A percentile compares a stretch with the other conserved stretches of the same genome.
Evolutionary conservation across 306 rosid species (phyloP).

Genomic region (Arachis stenosperma): DNA sequence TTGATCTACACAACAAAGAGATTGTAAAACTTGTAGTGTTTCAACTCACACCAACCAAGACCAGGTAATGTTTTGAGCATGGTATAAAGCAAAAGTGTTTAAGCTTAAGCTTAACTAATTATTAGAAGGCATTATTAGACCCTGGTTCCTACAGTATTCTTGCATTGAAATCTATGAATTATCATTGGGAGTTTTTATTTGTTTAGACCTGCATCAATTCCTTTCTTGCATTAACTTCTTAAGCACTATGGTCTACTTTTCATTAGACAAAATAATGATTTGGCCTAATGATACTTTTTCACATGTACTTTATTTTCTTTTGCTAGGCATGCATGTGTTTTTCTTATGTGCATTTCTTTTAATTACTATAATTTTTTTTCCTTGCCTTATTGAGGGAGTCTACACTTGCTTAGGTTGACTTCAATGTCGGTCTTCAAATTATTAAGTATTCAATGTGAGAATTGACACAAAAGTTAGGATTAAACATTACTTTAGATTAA

Average conservation of each 20-base stretch:
- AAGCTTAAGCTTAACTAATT: not conserved
- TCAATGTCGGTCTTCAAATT: constrained; percentile 28
- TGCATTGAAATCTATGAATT: constrained; percentile 35
- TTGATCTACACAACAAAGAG: too few relatives aligned
- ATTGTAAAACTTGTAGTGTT: too few relatives aligned
- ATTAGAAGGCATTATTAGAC: too few relatives aligned
- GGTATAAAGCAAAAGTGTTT: constrained; percentile 30
- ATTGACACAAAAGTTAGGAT: constrained; percentile 26
- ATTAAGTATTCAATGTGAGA: constrained; percentile 13
- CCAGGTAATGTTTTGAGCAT: not conserved
- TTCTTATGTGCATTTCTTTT: not conserved
- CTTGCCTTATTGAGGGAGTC: constrained; percentile 38
- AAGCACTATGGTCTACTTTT: constrained; percentile 37
- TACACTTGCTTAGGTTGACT: constrained; percentile 53
- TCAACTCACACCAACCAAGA: too few relatives aligned
- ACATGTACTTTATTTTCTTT: constrained; percentile 1
- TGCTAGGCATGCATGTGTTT: not conserved
- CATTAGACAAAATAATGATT: constrained; percentile 27
- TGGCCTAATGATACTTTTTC: not conserved
- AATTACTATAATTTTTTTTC: constrained; percentile 10
- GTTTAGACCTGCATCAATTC: constrained; percentile 37
- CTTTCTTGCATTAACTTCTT: constrained; percentile 26
- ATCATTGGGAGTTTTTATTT: constrained; percentile 10
- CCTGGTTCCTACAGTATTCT: constrained; percentile 27
- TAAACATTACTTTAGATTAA: not conserved